Conservation (phyloP, 2,329 filamentous ascomycete species). For the Phoma herbarum region DNA sequence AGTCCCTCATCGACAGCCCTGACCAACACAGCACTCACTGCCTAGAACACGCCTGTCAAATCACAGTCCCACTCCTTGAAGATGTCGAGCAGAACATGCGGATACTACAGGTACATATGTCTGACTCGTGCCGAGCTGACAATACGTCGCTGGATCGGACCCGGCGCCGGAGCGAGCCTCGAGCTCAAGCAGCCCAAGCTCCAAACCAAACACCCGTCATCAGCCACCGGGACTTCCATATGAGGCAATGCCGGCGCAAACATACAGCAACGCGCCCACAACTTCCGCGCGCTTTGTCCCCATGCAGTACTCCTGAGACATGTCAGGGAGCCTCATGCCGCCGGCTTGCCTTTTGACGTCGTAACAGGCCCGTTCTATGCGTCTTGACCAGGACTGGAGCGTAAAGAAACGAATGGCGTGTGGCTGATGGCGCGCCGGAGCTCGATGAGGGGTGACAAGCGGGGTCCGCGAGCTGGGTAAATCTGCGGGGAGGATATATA, state of each 20-base stretch:
- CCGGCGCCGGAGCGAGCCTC: conserved; percentile 23
- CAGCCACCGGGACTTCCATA: conserved; percentile 18
- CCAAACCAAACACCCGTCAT: conserved; percentile 4
- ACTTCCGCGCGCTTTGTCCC: background rate
- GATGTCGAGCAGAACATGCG: background rate
- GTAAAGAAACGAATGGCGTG: background rate
- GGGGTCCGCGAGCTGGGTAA: conserved; percentile 20
- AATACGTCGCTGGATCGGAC: conserved; percentile 6
- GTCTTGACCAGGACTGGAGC: background rate
- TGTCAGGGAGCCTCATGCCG: background rate
- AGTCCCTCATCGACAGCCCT: background rate
- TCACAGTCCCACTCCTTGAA: background rate
- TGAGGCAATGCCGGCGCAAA: conserved; percentile 22
- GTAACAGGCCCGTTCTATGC: background rate
- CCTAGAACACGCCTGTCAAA: background rate
- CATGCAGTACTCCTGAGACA: conserved; percentile 4
- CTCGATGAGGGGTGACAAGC: conserved; percentile 23
- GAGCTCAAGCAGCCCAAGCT: conserved; percentile 5
- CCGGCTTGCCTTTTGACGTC: conserved; percentile 3
- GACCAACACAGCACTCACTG: background rate
- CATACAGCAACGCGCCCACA: background rate
- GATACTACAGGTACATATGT: conserved; percentile 4
- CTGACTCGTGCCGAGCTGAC: conserved; percentile 12
- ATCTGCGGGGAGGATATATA: conserved; percentile 23
- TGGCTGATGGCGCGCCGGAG: conserved; percentile 17